These are phyloP conservation scores for Teunomyces gatunensis DNA, from an alignment of 805 yeast species.

Conservation along the genomic window DNA sequence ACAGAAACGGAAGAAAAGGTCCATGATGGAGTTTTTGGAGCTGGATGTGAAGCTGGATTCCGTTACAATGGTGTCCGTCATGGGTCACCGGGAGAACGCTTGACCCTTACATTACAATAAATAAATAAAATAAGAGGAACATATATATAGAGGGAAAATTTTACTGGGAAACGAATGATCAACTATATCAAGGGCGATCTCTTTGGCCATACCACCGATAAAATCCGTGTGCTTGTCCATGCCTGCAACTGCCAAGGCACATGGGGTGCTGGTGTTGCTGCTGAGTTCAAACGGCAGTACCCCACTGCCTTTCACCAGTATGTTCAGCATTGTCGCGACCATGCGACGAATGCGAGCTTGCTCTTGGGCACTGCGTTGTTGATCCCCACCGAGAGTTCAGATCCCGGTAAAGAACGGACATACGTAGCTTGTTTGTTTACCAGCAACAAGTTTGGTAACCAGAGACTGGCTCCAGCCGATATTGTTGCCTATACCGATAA, in stretches of 20 bases:
- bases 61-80: constrained; percentile 25
- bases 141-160: not conserved
- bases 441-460: constrained; percentile 48
- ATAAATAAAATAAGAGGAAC: not conserved
- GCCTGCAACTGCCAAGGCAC: constrained; percentile 76
- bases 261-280: constrained; percentile 89
- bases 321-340: constrained; percentile 36
- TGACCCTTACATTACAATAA: constrained; percentile 7
- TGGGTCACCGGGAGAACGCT: constrained; percentile 26
- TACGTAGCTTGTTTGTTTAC: constrained; percentile 72
- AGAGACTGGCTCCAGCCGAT: constrained; percentile 37
- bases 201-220: constrained; percentile 37
- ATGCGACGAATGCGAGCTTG: constrained; percentile 14
- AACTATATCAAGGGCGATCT: constrained; percentile 58
- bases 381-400: constrained; percentile 31
- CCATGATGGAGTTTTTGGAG: constrained; percentile 20
- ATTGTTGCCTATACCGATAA: constrained; percentile 51
- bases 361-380: constrained; percentile 58
- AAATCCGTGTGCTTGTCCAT: constrained; percentile 56
- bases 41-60: constrained; percentile 35
- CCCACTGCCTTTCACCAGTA: constrained; percentile 58
- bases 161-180: constrained; percentile 28
- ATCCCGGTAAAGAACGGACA: constrained; percentile 28
- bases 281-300: constrained; percentile 48
- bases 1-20: constrained; percentile 5